Base-by-base conservation (phyloP, 2,329 filamentous ascomycete species). In the Elsinoe necatrix region DNA sequence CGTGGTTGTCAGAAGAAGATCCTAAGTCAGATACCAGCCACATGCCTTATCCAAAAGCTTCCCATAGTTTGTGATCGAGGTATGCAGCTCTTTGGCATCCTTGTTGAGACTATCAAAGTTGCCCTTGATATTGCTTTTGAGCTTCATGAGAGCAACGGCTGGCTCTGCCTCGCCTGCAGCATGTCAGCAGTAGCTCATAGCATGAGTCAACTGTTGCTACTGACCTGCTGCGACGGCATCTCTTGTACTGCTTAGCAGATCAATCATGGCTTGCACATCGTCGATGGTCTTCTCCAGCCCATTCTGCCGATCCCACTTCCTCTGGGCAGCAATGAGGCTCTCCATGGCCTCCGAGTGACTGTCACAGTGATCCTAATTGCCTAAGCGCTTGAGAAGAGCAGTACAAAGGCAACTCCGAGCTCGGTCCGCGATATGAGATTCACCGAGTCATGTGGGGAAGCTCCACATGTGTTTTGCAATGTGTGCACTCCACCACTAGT, bases 91-190 rank as follows among this genome's bases (percentile, higher is more conserved):
- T 69, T 89, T 93, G 51, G 97, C 74, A 65, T 89, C 85, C 55
- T 86, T 83, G 63, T 86, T 92, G 37, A 95, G 83, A 34, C 81
- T 79, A 37, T 95, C 89, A 59, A 97, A 85, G 1, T 85, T 83
- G 54, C 85, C 77, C 66, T 91, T 93, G 57, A 95, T 78, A 0
- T 91, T 88, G 61, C 87, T 91, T 68, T 96, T 90, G 16, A 96
- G 80, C 68, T 86, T 91, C 27, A 87, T 86, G 64, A 97, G 80
- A 23, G 84, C 86, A 59, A 91, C 76, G 41, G 84, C 82, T 14
- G 54, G 54, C 35, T 56, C 54, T 16, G 88, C 84, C 37, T 81
- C 81, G 61, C 84, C 82, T 21, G 86, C 82, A 65, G 90, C 37
- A 50, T 27, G 47, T 57, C 48, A 62, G 59, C 31, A 39, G 16